Evolutionary conservation across 257 asterid genomes (phyloP).

Genomic region (Rehmannia glutinosa): DNA sequence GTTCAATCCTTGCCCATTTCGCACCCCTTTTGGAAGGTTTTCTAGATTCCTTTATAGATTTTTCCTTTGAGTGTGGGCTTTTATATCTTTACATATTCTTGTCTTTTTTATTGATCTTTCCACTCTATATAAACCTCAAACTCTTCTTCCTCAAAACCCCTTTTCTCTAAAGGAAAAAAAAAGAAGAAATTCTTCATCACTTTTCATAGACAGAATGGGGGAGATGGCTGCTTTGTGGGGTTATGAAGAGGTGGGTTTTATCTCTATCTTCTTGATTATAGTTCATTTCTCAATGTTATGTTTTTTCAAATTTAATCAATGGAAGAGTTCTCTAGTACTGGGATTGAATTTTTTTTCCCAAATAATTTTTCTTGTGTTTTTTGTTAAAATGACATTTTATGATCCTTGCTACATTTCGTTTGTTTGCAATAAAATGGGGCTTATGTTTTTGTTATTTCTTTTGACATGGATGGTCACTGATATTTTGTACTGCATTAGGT

Average conservation of each 20-base stretch:
- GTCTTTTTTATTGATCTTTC: slow-evolving; percentile 20
- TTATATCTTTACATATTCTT: slow-evolving; percentile 16
- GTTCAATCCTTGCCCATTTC: too few species aligned
- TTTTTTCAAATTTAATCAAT: too few species aligned
- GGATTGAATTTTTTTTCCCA: not conserved
- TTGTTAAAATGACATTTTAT: too few species aligned
- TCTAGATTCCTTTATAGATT: slow-evolving; percentile 35
- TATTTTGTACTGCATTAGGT: too few species aligned
- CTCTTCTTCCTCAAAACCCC: slow-evolving; percentile 23
- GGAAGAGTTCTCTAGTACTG: too few species aligned
- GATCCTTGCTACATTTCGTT: too few species aligned
- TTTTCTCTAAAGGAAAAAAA: slow-evolving; percentile 18
- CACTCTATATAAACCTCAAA: slow-evolving; percentile 43
- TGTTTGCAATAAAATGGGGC: too few species aligned
- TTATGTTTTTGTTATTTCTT: too few species aligned
- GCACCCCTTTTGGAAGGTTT: slow-evolving; percentile 24
- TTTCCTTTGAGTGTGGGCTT: slow-evolving; percentile 18
- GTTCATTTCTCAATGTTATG: too few species aligned
- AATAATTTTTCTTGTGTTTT: not conserved
- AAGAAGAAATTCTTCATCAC: not conserved
- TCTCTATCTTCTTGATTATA: not conserved
- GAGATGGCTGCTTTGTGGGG: slow-evolving; percentile 60
- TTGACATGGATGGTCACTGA: too few species aligned
- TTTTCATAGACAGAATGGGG: slow-evolving; percentile 33
- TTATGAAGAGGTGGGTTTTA: slow-evolving; percentile 54